phyloP scores from a whole-genome alignment of 257 asterid genomes.

The Galeopsis tetrahit region DNA sequence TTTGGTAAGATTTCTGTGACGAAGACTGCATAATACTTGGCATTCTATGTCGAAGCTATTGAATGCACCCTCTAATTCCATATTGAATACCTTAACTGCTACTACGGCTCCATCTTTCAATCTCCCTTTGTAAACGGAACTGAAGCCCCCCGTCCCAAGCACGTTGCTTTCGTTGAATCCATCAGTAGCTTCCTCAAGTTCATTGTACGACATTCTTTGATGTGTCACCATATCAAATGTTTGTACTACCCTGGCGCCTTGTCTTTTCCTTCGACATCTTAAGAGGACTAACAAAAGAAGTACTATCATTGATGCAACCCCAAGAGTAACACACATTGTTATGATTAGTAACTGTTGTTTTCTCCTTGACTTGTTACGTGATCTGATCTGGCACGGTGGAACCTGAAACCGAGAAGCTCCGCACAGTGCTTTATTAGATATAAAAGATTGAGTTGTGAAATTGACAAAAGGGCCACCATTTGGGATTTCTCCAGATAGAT shows the following conservation, averaged over 20 bases:
- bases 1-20: slow-evolving; percentile 26
- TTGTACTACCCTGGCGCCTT: not conserved
- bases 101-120: slow-evolving; percentile 24
- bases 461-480: slow-evolving; percentile 27
- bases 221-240: not conserved
- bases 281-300: not conserved
- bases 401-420: slow-evolving; percentile 27
- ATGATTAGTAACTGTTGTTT: not conserved
- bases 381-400: slow-evolving; percentile 1
- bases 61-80: slow-evolving; percentile 24
- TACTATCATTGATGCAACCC: not conserved
- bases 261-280: not conserved
- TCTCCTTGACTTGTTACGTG: not conserved
- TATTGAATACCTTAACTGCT: slow-evolving; percentile 43
- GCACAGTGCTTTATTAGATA: slow-evolving; percentile 27
- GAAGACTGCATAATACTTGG: slow-evolving; percentile 27
- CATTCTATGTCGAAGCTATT: slow-evolving; percentile 40
- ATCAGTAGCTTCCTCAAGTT: slow-evolving; percentile 35
- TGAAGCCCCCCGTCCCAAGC: slow-evolving; percentile 32
- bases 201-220: slow-evolving; percentile 34
- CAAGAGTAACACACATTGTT: not conserved
- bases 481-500: slow-evolving; percentile 27
- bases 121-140: slow-evolving; percentile 36
- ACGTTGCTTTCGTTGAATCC: slow-evolving; percentile 33
- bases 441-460: slow-evolving; percentile 19